Percentiles rank a stretch among this genome's conserved stretches.
Conservation (phyloP, 192 early-diverging fungal species). For the Rhizoclosmatium globosum region DNA sequence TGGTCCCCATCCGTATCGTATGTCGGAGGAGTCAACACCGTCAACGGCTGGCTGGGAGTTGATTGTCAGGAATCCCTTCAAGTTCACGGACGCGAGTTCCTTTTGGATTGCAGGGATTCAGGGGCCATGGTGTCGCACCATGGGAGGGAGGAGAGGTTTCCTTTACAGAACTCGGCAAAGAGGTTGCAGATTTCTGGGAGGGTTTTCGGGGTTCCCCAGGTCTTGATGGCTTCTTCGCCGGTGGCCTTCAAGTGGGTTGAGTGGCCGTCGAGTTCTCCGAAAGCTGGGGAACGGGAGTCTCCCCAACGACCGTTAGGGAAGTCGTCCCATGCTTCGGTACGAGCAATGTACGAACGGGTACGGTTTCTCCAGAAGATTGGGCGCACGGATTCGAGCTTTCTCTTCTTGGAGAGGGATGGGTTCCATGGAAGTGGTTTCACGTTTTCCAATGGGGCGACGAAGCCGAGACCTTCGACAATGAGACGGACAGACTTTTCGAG, state of each 20-base stretch:
- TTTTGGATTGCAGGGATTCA: conserved; percentile 81
- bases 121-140: conserved; percentile 88
- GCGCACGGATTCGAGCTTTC: conserved; percentile 91
- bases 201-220: conserved; percentile 82
- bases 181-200: conserved; percentile 73
- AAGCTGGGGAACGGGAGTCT: conserved; percentile 83
- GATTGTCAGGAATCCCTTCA: conserved; percentile 90
- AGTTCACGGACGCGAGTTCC: conserved; percentile 75
- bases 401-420: conserved; percentile 83
- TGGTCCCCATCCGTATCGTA: conserved; percentile 92
- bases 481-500: conserved; percentile 86
- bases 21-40: conserved; percentile 80
- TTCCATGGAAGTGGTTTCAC: conserved; percentile 80
- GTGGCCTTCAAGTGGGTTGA: conserved; percentile 75
- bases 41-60: conserved; percentile 96
- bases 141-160: conserved; percentile 82
- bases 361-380: conserved; percentile 99
- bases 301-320: conserved; percentile 99
- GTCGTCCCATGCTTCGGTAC: conserved; percentile 96
- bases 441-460: conserved; percentile 74
- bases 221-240: conserved; percentile 68
- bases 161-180: conserved; percentile 87
- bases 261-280: conserved; percentile 74
- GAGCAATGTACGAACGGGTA: conserved; percentile 85
- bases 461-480: conserved; percentile 84